phyloP scores from a whole-genome alignment of 2,329 filamentous ascomycete genomes.

The Talaromyces rugulosus region DNA sequence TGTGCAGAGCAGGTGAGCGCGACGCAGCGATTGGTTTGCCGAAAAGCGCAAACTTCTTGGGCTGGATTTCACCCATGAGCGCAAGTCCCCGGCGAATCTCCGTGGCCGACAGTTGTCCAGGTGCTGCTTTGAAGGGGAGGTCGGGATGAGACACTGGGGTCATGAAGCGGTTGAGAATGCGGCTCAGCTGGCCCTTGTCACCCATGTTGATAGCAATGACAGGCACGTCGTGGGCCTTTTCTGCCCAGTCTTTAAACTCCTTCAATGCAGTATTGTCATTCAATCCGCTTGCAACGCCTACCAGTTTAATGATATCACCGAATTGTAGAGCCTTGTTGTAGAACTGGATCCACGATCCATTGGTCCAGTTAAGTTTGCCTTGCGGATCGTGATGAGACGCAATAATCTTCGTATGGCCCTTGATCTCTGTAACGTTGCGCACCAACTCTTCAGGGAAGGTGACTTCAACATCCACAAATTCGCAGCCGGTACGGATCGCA shows the following conservation, averaged over 20 bases:
- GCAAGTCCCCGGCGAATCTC: slow-evolving; percentile 79
- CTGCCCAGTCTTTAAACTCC: slow-evolving; percentile 74
- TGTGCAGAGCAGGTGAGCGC: slow-evolving; percentile 84
- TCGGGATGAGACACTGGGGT: slow-evolving; percentile 88
- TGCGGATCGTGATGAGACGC: slow-evolving; percentile 91
- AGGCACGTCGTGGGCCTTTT: slow-evolving; percentile 69
- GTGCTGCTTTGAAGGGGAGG: slow-evolving; percentile 88
- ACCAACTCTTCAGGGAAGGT: slow-evolving; percentile 75
- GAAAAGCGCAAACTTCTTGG: slow-evolving; percentile 79
- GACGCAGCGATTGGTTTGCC: slow-evolving; percentile 79
- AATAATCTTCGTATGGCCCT: slow-evolving; percentile 76
- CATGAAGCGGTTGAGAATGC: slow-evolving; percentile 86
- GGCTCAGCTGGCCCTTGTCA: slow-evolving; percentile 75
- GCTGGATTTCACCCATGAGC: slow-evolving; percentile 71
- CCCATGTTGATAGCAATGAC: slow-evolving; percentile 98
- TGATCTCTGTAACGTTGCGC: slow-evolving; percentile 61
- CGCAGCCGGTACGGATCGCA: slow-evolving; percentile 77
- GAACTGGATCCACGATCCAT: slow-evolving; percentile 84
- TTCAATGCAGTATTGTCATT: slow-evolving; percentile 84
- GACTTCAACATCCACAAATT: slow-evolving; percentile 92
- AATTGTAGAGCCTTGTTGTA: slow-evolving; percentile 89
- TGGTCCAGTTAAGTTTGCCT: slow-evolving; percentile 76
- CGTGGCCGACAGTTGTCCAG: slow-evolving; percentile 83
- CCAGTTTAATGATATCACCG: slow-evolving; percentile 90
- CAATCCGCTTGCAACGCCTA: slow-evolving; percentile 70